Base-by-base conservation (phyloP, 176 grass and related monocot genomes). In the Guadua angustifolia region DNA sequence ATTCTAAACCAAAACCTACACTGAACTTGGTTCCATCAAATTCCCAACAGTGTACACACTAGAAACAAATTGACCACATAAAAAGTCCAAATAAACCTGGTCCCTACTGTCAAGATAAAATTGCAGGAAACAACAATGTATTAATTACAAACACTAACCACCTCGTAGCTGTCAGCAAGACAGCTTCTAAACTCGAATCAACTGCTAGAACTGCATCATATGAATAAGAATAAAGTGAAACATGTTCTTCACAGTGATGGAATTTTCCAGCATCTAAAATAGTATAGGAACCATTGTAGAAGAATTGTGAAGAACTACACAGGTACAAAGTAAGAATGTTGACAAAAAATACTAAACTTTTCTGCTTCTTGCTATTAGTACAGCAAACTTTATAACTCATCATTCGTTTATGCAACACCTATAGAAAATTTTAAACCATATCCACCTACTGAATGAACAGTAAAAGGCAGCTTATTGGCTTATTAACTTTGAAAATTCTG, bases 141-240 rank as follows among this genome's bases (percentile, higher is more conserved):
- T 66, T 21, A 50, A 10, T 57, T 35, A 33, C 52, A 78, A n/a
- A 5, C 66, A 63, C 42, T 73, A 82, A 36, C 18, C 22, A 72
- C 18, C 40, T 82, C 21, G 10, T 16, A 77, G 1, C 2, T 38
- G 40, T 19, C 13, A 71, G 39, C 16, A 61, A 64, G 55, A 79
- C 44, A 64, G 43, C 14, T 78, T 69, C 22, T 69, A 69, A 69
- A 75, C 36, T 33, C 29, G 71, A 36, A 85, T 63, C 0, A 9
- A 75, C 5, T 0, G 1, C 17, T 5, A 44, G 32, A 53, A 61
- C 3, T 76, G 7, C 46, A 33, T 29, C 42, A 51, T 75, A 51
- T 49, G 17, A 38, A 44, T 24, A 51, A 33, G 44, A n/a, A 17
- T 7, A 73, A 4, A 49, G 36, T 0, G 44, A 45, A 44, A 71